These are phyloP conservation scores for Stephanodiscus minutulus DNA, from an alignment of 108 stramenopile species.

Conservation along the genomic window DNA sequence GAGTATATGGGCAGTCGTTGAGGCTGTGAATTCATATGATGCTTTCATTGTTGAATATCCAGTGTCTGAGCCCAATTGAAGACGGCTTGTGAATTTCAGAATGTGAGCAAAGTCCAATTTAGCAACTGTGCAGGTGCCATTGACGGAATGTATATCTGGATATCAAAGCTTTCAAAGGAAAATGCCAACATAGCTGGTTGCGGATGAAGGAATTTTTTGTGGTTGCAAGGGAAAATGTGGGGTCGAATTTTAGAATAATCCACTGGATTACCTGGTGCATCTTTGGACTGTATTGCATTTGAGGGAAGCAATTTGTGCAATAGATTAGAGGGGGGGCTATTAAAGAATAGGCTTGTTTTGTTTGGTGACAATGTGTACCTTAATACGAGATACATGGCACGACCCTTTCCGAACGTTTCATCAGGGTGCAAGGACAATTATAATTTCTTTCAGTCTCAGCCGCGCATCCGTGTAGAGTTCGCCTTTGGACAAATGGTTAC, in stretches of 20 bases:
- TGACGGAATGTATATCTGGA: no score
- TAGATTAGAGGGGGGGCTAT: background rate
- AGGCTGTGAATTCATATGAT: no score
- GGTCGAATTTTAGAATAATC: background rate
- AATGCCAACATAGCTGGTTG: conserved; percentile 31
- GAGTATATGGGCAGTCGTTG: no score
- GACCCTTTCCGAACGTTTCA: background rate
- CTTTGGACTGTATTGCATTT: conserved; percentile 1
- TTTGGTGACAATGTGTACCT: conserved; percentile 1
- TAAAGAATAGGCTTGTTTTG: background rate
- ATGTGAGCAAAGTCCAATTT: no score
- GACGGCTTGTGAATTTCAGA: no score
- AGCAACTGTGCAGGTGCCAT: no score
- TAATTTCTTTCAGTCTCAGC: conserved; percentile 48
- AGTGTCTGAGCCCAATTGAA: no score
- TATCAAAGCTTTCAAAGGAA: background rate
- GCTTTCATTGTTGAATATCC: no score
- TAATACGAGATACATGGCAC: background rate
- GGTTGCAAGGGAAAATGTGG: conserved; percentile 43
- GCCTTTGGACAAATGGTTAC: conserved; percentile 40
- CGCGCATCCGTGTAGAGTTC: conserved; percentile 34
- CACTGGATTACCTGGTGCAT: background rate
- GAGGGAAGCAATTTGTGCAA: conserved; percentile 6
- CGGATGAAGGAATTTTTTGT: no score
- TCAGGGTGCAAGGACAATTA: conserved; percentile 26